phyloP scores from a whole-genome alignment of 2,329 filamentous ascomycete genomes.

The Fusarium pseudonygamai region DNA sequence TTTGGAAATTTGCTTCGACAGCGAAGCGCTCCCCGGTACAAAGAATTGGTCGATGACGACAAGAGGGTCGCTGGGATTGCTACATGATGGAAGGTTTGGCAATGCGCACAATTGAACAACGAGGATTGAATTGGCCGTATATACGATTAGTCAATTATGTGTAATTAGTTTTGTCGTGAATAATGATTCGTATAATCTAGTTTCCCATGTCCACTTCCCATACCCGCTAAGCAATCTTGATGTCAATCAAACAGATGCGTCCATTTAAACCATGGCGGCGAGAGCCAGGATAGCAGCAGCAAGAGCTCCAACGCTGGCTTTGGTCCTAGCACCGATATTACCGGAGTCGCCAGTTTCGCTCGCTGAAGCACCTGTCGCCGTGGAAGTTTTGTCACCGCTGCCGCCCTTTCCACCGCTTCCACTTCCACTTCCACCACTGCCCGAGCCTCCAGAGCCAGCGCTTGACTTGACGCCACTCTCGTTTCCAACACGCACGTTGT shows the following conservation, averaged over 20 bases:
- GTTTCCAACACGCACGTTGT: conserved; percentile 19
- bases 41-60: conserved; percentile 18
- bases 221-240: neutral
- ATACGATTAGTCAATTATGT: neutral
- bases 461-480: conserved; percentile 24
- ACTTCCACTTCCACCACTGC: neutral
- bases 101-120: neutral
- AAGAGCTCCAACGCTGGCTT: conserved; percentile 13
- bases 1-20: conserved; percentile 52
- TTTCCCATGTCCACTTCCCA: neutral
- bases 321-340: conserved; percentile 13
- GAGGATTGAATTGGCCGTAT: too few relatives aligned
- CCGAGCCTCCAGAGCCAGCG: conserved; percentile 13
- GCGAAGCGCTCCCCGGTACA: conserved; percentile 25
- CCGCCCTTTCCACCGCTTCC: neutral
- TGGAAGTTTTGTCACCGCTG: conserved; percentile 4
- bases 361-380: conserved; percentile 4
- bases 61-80: neutral
- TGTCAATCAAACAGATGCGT: neutral
- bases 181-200: neutral
- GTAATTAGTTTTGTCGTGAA: conserved; percentile 5
- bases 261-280: conserved; percentile 3
- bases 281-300: conserved; percentile 11
- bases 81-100: neutral
- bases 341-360: conserved; percentile 11